Base-by-base conservation (phyloP, 768 basidiomycete species). In the Xerocomellus chrysenteron region DNA sequence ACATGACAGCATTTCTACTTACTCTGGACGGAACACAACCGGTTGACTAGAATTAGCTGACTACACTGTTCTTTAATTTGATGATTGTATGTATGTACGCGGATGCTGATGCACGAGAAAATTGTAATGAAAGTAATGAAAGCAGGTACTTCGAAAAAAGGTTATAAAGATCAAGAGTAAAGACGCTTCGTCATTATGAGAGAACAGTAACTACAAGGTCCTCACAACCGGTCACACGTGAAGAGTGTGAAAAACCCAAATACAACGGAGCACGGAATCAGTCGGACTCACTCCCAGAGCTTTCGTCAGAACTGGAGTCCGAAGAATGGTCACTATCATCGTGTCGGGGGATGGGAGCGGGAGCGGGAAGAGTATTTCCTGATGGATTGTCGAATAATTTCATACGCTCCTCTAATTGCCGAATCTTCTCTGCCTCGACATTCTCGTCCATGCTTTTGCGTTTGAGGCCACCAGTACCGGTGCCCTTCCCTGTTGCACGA, bases 381-480 rank as follows among this genome's bases (percentile, higher is more conserved):
- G 77, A 75, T 37, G 78, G 78, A 58, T 83, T 78, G 47, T 94
- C 88, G 70, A 98, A 95, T 32, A 91, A 80, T 30, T 83, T 80
- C 78, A 98, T 87, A 59, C 92, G 86, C 65, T 87, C 87, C 74
- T 99, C 96, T 42, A 99, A 80, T 71, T 85, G 81, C 49, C 89
- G 83, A 67, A 99, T 99, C 78, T 95, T 93, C 77, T 93, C 94
- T 9, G 92, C 89, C 75, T 99, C 96, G 35, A 88, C 89, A 61
- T 93, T 91, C 76, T 98, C 94, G 68, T 98, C 94, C 91, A 98
- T 95, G 68, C 89, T 92, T 80, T 94, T 94, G 55, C 94, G 86
- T 72, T 94, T 93, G 46, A 93, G 76, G 10, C 94, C 93, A 42
- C 93, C 94, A 4, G 92, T 94, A 1, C 90, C 90, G 0, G 87